Evolutionary conservation across 139 green algal genomes (phyloP).

Genomic region (Penium margaritaceum): DNA sequence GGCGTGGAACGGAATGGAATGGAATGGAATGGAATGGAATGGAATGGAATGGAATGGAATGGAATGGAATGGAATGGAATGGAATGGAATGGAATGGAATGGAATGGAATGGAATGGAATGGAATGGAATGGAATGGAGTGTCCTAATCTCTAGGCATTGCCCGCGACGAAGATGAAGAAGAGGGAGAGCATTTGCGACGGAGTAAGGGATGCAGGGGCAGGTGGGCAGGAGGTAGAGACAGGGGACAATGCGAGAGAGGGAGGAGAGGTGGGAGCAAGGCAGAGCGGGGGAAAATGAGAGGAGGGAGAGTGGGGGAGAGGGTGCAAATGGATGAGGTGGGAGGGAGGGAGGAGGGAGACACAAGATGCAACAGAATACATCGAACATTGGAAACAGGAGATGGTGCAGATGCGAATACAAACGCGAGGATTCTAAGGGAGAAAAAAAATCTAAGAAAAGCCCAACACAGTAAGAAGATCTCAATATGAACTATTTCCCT

Average conservation of each 20-base stretch:
- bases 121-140: no score
- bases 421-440: background rate
- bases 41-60: no score
- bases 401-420: background rate
- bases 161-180: no score
- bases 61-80: no score
- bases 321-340: background rate
- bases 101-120: no score
- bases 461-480: background rate
- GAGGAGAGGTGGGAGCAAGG: background rate
- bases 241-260: background rate
- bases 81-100: no score
- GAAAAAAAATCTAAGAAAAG: background rate
- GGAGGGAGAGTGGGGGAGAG: background rate
- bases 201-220: no score
- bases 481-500: background rate
- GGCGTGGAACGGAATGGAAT: no score
- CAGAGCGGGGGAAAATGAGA: background rate
- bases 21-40: no score
- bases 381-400: background rate
- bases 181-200: no score
- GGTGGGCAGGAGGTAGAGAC: background rate
- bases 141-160: no score
- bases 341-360: background rate
- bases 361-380: background rate